Evolutionary conservation across 192 early-diverging fungal genomes (phyloP), one percentile per base, ranked within the genome.

Genomic region (Haplosporangium gracile): DNA sequence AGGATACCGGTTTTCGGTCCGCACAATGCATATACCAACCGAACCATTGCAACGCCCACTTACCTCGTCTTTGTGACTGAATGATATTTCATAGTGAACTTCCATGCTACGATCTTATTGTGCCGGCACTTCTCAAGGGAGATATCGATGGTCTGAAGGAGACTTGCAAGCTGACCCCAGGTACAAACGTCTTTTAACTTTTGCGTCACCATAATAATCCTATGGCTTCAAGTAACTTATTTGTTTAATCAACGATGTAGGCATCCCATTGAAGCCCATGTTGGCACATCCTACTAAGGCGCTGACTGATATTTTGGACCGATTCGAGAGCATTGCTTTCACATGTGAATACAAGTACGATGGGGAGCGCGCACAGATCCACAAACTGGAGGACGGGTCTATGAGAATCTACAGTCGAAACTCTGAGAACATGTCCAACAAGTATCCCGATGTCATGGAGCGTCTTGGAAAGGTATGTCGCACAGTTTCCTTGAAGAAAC

Each of bases 261-360:
- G 97, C 2, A 96, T 99, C 71, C 99, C 99, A 10, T 90, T 99
- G 22, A 99, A 99, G 75, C 99, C 99, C 15, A 99, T 99, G 99
- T 93, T 99, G 80, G 99, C 99, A 13, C 98, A 99, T 91, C 98
- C 98, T 13, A 99, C 98, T 60, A 99, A 99, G 88, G 93, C 93
- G 43, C 90, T 99, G 7, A 93, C 95, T 0, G 99, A 99, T 74
- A 95, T 99, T 29, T 82, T 99, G 89, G 94, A 99, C 72, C 92
- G 98, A 22, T 99, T 99, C 76, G 97, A 99, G 75, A 95, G 93
- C 34, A 93, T 95, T 77, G 91, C 92, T 5, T 99, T 99, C 81
- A 98, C 97, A 7, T 99, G 99, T 86, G 99, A 99, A 88, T 99
- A 94, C 90, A 99, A 99, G 83, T 99, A 99, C 79, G 99, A 99